Evolutionary conservation across 75 land plant species (phyloP).

Genomic region (Cupressus sempervirens): DNA sequence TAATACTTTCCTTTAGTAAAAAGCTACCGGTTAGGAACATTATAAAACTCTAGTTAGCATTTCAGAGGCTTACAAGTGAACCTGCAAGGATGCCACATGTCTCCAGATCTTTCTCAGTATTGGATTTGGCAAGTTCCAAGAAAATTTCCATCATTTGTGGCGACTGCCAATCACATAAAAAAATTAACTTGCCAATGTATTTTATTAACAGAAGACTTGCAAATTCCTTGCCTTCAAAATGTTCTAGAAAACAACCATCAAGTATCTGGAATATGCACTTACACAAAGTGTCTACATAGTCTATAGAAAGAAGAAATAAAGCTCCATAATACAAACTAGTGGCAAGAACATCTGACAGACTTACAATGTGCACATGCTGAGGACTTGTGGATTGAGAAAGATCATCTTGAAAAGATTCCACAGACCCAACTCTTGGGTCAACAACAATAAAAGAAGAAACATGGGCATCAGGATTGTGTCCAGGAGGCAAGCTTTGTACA

Average conservation of each 20-base stretch:
- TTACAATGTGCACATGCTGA: slow-evolving; percentile 81
- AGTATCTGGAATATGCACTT: not conserved
- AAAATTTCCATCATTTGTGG: slow-evolving; percentile 81
- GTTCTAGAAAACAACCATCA: not conserved
- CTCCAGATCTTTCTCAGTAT: slow-evolving; percentile 79
- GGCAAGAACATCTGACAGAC: slow-evolving; percentile 9
- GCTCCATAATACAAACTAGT: not conserved
- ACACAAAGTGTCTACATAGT: not conserved
- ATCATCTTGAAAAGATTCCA: slow-evolving; percentile 19
- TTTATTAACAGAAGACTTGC: not conserved
- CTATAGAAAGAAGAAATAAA: not conserved
- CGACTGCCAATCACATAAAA: slow-evolving; percentile 45
- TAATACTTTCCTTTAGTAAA: slow-evolving; percentile 13
- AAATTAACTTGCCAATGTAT: not conserved
- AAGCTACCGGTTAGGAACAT: slow-evolving; percentile 22
- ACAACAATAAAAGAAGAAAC: slow-evolving; percentile 53
- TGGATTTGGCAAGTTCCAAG: slow-evolving; percentile 63
- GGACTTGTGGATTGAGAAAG: slow-evolving; percentile 29
- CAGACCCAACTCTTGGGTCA: slow-evolving; percentile 85
- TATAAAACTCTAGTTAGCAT: slow-evolving; percentile 7
- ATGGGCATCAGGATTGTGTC: slow-evolving; percentile 21
- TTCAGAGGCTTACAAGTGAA: slow-evolving; percentile 57
- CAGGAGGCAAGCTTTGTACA: slow-evolving; percentile 42
- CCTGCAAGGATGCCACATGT: slow-evolving; percentile 97
- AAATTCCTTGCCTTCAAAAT: not conserved